Conservation (phyloP, 768 basidiomycete species). For the Neoboletus brunneissimus region DNA sequence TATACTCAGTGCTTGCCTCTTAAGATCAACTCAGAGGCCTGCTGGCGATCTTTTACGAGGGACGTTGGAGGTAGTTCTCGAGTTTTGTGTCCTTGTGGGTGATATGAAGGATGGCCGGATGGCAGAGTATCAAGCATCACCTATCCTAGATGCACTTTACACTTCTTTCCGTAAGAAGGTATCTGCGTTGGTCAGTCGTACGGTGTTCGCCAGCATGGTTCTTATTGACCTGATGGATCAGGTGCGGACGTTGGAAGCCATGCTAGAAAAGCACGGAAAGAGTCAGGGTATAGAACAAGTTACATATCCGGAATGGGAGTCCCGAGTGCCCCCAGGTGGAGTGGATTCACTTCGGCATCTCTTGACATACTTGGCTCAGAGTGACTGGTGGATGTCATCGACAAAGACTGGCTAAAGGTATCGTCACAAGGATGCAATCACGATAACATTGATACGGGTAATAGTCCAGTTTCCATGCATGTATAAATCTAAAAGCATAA, state of each 20-base stretch:
- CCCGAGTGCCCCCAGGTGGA: constrained; percentile 45
- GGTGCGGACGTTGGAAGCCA: constrained; percentile 53
- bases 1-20: constrained; percentile 70
- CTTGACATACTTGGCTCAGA: constrained; percentile 50
- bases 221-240: constrained; percentile 27
- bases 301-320: constrained; percentile 27
- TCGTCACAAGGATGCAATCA: constrained; percentile 8
- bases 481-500: constrained; percentile 28
- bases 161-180: constrained; percentile 54
- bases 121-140: constrained; percentile 64
- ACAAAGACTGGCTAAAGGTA: background rate
- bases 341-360: constrained; percentile 54
- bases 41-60: constrained; percentile 64
- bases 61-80: constrained; percentile 61
- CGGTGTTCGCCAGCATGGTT: background rate
- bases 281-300: constrained; percentile 19
- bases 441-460: constrained; percentile 9
- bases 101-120: constrained; percentile 53
- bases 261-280: constrained; percentile 52
- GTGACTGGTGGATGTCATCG: constrained; percentile 52
- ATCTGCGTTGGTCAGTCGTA: constrained; percentile 50
- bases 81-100: constrained; percentile 63
- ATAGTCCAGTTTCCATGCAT: constrained; percentile 1
- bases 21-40: constrained; percentile 64
- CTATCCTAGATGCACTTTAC: constrained; percentile 52